phyloP scores from a whole-genome alignment of 1,284 basidiomycete species.

The Singerocomus rubriflavus region DNA sequence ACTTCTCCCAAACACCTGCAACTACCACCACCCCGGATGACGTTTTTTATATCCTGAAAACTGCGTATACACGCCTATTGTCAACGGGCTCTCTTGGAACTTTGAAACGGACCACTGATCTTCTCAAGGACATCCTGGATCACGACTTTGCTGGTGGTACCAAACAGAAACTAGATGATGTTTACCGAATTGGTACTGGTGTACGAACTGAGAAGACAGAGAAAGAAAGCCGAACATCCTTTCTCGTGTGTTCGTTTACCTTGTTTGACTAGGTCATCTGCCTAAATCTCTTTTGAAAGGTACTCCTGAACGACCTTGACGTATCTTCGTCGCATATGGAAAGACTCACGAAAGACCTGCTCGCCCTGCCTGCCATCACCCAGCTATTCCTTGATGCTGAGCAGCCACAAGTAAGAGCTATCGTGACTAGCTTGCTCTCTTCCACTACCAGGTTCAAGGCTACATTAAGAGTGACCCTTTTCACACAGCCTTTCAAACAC shows the following conservation, averaged over 20 bases:
- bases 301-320: conserved; percentile 86
- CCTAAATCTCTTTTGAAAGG: conserved; percentile 45
- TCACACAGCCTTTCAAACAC: background rate
- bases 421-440: conserved; percentile 48
- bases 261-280: background rate
- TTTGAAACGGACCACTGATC: conserved; percentile 57
- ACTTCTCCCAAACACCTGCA: conserved; percentile 60
- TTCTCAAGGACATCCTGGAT: conserved; percentile 73
- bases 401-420: conserved; percentile 43
- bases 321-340: conserved; percentile 85
- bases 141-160: conserved; percentile 77
- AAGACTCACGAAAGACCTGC: conserved; percentile 69
- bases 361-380: conserved; percentile 51
- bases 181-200: conserved; percentile 62
- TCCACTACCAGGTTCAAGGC: conserved; percentile 66
- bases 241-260: conserved; percentile 61
- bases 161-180: conserved; percentile 80
- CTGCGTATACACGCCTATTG: conserved; percentile 71
- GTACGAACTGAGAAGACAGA: conserved; percentile 71
- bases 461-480: conserved; percentile 57
- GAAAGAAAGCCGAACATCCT: conserved; percentile 71
- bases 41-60: conserved; percentile 90
- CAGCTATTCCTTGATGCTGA: conserved; percentile 73
- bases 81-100: conserved; percentile 66
- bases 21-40: conserved; percentile 85